Conservation (phyloP, 352 stramenopile species). For the Globisporangium uncinulatum region DNA sequence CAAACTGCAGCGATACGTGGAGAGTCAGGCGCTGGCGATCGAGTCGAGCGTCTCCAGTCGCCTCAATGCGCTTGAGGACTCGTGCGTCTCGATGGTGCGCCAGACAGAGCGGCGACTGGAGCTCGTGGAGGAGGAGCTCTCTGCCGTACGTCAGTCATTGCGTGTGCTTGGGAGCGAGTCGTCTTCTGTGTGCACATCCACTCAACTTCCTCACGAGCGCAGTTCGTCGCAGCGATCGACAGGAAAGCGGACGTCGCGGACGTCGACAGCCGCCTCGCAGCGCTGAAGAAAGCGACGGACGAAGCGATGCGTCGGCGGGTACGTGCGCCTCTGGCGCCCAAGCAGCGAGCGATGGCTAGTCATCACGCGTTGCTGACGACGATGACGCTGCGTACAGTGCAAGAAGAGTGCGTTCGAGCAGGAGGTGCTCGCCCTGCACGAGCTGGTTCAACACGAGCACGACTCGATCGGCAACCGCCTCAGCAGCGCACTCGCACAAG, state of each 20-base stretch:
- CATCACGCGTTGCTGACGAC: background rate
- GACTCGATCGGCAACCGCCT: background rate
- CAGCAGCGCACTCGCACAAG: background rate
- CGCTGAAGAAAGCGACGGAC: slow-evolving; percentile 25
- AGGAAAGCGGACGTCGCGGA: slow-evolving; percentile 35
- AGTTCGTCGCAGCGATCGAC: slow-evolving; percentile 36
- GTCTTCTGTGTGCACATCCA: no score
- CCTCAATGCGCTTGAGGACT: slow-evolving; percentile 9
- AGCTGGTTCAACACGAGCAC: slow-evolving; percentile 25
- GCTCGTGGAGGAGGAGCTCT: slow-evolving; percentile 56
- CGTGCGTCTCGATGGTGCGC: slow-evolving; percentile 2
- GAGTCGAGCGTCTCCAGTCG: slow-evolving; percentile 2
- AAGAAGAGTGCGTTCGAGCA: slow-evolving; percentile 45
- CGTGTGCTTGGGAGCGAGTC: no score
- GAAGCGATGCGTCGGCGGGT: slow-evolving; percentile 45
- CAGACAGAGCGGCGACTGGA: slow-evolving; percentile 30
- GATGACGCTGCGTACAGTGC: slow-evolving; percentile 10
- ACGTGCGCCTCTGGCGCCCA: background rate
- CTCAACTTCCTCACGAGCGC: background rate
- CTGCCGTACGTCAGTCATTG: slow-evolving; percentile 19
- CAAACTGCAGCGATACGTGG: slow-evolving; percentile 8
- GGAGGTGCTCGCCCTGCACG: slow-evolving; percentile 35
- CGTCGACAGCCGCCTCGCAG: slow-evolving; percentile 13
- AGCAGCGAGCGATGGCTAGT: background rate
- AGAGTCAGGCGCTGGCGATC: slow-evolving; percentile 7